These are phyloP conservation scores for Cutaneotrichosporon cyanovorans DNA, from an alignment of 1,284 basidiomycete genomes.

Conservation along the genomic window DNA sequence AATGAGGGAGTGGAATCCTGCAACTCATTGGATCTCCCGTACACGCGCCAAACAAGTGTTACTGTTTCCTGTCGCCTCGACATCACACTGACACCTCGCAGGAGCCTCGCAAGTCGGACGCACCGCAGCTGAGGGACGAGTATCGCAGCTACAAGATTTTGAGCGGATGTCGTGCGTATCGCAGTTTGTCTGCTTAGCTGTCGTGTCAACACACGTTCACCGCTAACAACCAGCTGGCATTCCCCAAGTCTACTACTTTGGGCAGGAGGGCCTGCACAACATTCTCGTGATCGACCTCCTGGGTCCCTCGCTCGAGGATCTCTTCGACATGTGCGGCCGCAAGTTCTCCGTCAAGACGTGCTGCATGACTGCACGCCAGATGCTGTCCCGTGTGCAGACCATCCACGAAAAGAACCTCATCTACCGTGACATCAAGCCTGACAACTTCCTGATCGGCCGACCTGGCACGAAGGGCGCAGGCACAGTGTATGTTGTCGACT, in stretches of 20 bases:
- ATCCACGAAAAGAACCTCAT: conserved; percentile 97
- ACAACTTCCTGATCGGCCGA: conserved; percentile 91
- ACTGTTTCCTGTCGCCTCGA: neutral
- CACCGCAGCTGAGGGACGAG: conserved; percentile 91
- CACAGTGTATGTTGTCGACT: conserved; percentile 80
- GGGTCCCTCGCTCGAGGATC: conserved; percentile 87
- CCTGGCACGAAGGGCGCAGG: conserved; percentile 81
- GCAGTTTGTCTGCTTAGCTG: conserved; percentile 9
- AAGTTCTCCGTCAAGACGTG: conserved; percentile 98
- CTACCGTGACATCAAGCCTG: conserved; percentile 95
- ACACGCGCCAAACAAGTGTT: too few species aligned
- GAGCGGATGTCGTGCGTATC: conserved; percentile 73
- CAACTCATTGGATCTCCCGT: too few species aligned
- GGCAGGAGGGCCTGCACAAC: conserved; percentile 94
- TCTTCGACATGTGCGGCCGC: conserved; percentile 99
- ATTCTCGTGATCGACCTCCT: conserved; percentile 93
- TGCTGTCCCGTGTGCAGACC: conserved; percentile 85
- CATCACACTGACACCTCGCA: conserved; percentile 37
- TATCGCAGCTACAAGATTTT: conserved; percentile 95
- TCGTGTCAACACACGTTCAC: too few species aligned
- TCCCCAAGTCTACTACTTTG: conserved; percentile 95
- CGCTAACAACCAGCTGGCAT: conserved; percentile 60
- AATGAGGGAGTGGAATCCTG: too few species aligned
- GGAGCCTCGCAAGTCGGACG: conserved; percentile 94
- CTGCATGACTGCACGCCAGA: conserved; percentile 92